A percentile compares a stretch with the other conserved stretches of the same genome.
phyloP scores from a whole-genome alignment of 495 filamentous ascomycete genomes.

The Lichenothelia convexa region DNA sequence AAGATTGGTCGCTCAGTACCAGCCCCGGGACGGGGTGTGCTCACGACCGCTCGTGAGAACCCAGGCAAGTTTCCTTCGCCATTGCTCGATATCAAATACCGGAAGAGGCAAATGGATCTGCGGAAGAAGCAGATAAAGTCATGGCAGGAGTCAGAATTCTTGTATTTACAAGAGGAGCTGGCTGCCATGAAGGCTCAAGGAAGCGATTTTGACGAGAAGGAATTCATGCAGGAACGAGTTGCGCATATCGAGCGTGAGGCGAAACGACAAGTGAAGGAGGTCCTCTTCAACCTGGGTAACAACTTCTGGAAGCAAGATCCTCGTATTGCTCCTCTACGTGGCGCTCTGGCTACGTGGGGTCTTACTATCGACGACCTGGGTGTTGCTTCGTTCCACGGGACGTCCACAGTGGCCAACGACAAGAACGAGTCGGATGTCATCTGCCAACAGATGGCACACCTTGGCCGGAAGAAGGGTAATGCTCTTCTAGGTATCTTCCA shows the following conservation, averaged over 20 bases:
- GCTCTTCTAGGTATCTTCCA: slow-evolving; percentile 96
- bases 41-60: slow-evolving; percentile 91
- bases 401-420: slow-evolving; percentile 95
- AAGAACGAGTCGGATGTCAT: slow-evolving; percentile 99
- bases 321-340: slow-evolving; percentile 83
- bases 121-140: slow-evolving; percentile 80
- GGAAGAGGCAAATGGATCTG: slow-evolving; percentile 81
- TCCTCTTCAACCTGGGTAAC: slow-evolving; percentile 79
- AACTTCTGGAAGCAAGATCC: slow-evolving; percentile 95
- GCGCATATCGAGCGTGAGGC: slow-evolving; percentile 81
- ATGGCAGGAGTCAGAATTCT: slow-evolving; percentile 87
- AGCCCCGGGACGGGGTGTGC: slow-evolving; percentile 86
- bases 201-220: slow-evolving; percentile 49
- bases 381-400: slow-evolving; percentile 96
- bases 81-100: slow-evolving; percentile 89
- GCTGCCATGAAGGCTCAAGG: slow-evolving; percentile 75
- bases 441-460: slow-evolving; percentile 88
- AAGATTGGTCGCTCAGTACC: slow-evolving; percentile 97
- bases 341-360: slow-evolving; percentile 91
- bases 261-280: slow-evolving; percentile 74
- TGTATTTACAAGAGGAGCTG: slow-evolving; percentile 83
- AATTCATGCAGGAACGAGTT: slow-evolving; percentile 73
- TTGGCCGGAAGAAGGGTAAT: slow-evolving; percentile 90
- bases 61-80: slow-evolving; percentile 84
- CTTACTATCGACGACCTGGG: slow-evolving; percentile 90